These are phyloP conservation scores for Hirsutella thompsonii DNA, from an alignment of 2,329 filamentous ascomycete species.

Conservation along the genomic window DNA sequence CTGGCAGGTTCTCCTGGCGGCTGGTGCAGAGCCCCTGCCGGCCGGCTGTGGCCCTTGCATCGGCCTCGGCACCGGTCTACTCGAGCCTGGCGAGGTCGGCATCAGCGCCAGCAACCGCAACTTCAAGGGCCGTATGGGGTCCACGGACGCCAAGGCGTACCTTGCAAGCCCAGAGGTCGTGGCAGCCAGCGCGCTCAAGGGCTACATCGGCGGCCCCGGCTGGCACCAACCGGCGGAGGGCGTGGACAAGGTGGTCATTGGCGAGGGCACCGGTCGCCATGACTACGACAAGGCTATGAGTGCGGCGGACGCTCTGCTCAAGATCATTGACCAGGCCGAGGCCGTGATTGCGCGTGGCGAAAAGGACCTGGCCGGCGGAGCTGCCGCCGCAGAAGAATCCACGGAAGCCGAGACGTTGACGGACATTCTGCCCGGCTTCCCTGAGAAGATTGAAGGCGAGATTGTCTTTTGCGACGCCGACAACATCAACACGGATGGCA, in stretches of 20 bases:
- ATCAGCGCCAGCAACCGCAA: constrained; percentile 79
- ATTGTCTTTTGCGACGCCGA: constrained; percentile 74
- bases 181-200: constrained; percentile 69
- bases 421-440: constrained; percentile 47
- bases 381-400: neutral
- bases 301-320: constrained; percentile 58
- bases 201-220: constrained; percentile 63
- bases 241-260: constrained; percentile 52
- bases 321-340: constrained; percentile 57
- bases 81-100: constrained; percentile 76
- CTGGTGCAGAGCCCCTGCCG: constrained; percentile 32
- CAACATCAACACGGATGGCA: constrained; percentile 84
- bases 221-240: constrained; percentile 63
- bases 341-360: constrained; percentile 42
- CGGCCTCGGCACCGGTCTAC: constrained; percentile 62
- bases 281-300: constrained; percentile 52
- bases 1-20: constrained; percentile 55
- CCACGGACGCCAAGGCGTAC: constrained; percentile 55
- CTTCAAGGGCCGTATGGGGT: constrained; percentile 83
- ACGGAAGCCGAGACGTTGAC: constrained; percentile 4
- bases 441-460: constrained; percentile 69
- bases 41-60: constrained; percentile 78
- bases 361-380: constrained; percentile 20
- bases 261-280: constrained; percentile 55
- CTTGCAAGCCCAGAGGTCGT: constrained; percentile 84